Base-by-base conservation (phyloP, 2,329 filamentous ascomycete species). In the Xylaria sp. region DNA sequence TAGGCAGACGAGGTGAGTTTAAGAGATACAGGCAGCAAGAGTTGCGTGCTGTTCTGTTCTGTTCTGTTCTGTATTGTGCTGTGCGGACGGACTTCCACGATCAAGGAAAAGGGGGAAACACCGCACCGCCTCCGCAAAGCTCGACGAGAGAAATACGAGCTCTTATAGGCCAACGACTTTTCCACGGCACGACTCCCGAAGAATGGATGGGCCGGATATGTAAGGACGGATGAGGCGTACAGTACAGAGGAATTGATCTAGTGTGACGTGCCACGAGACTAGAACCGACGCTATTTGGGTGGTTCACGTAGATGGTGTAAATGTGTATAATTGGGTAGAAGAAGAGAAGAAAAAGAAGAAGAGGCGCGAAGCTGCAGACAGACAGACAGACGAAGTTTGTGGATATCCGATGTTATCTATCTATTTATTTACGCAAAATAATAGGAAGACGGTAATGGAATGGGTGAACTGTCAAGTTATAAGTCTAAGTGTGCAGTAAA, bases 231-330 rank as follows among this genome's bases (percentile, higher is more conserved):
- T 23, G 60, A 66, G 61, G 65, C n/a, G 63, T 32, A 71, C 40
- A 71, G 29, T 13, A 40, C 40, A 44, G 6, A 44, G 40, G 40
- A 42, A 44, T 55, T 27, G 44, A 66, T 60, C 55, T 63, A 16
- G 69, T 71, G 69, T 65, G 50, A 69, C 69, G 69, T 71, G 63
- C 59, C 44, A 62, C 69, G 64, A 50, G 37, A 40, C 55, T 10
- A 12, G n/a, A 51, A 51, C 37, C 10, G 44, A 59, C 47, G 50
- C 47, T 57, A 47, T 60, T 55, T 65, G 16, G 16, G 66, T 68
- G 64, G 54, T 25, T 58, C 58, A 67, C 69, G 58, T 54, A 12
- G 18, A 25, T 32, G 35, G 32, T 53, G 47, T 29, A 55, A 55
- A 29, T 40, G 40, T 51, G 62, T 55, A 37, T 50, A 47, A 44